Base-by-base conservation (phyloP, 257 asterid species). In the Schizonepeta tenuifolia region DNA sequence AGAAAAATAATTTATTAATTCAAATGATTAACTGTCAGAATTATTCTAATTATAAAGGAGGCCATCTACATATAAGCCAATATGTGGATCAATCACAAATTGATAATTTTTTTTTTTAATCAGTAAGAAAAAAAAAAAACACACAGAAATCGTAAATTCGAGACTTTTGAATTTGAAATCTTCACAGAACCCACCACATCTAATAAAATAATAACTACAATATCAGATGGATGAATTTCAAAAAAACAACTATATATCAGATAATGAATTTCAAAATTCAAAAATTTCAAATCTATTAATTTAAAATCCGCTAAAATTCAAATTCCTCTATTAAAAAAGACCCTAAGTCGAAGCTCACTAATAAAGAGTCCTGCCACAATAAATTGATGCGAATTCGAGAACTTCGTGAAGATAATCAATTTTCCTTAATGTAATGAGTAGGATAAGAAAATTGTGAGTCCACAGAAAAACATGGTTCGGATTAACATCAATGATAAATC, bases 191-290 rank as follows among this genome's bases (percentile, higher is more conserved):
- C n/a, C n/a, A n/a, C 54, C 9, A 15, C 54, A 14, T 47, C 54
- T 7, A 7, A 15, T n/a, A 6, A n/a, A 47, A 46, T 14, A 46
- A 46, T 6, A 46, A 46, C 6, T 54, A 54, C 21, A 54, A 18
- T 9, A 3, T 8, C 7, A 33, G 12, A 31, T 15, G 14, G 17
- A 61, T 17, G 17, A 3, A n/a, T n/a, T n/a, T n/a, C n/a, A n/a
- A n/a, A n/a, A n/a, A n/a, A n/a, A n/a, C n/a, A n/a, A n/a, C n/a
- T n/a, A n/a, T n/a, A n/a, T n/a, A n/a, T n/a, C n/a, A n/a, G n/a
- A n/a, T n/a, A n/a, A n/a, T n/a, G n/a, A n/a, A 36, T 36, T 61
- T 36, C 33, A 61, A 31, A 61, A 36, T 61, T 61, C 67, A 18
- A 61, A 61, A 5, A 4, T 11, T 50, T 50, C 5, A 50, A 17